Base-by-base conservation (phyloP, 352 stramenopile genomes). In the Aphanomyces stellatus region DNA sequence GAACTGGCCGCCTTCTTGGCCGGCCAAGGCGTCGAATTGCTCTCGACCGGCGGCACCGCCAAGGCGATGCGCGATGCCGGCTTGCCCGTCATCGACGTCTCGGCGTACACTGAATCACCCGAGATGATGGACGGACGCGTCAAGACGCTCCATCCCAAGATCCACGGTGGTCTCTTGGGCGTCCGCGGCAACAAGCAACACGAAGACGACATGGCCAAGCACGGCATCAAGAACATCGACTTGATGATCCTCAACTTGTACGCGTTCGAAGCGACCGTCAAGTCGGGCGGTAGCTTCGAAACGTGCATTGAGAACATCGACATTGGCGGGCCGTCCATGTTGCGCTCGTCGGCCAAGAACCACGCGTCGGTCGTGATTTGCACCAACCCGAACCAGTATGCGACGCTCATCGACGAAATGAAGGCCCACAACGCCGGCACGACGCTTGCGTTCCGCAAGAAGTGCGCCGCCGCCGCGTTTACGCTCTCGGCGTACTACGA, bases 261-360 rank as follows among this genome's bases (percentile, higher is more conserved):
- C 80, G 95, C 97, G 17, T 99, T 99, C 72, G 96, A 99, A 73
- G 85, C 88, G 4, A 99, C 97, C 3, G 97, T 99, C 17, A 88
- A 91, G 19, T 87, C 78, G 33, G 85, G 83, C 41, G 76, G 85
- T 25, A 82, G 92, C 68, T 99, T 99, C 73, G 96, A 98, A 74
- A 98, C 96, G 71, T 99, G 97, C 84, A 98, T 99, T 72, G 97
- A 99, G 77, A 99, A 99, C 84, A 99, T 99, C 74, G 97, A 99
- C 76, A 99, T 99, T 79, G 97, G 97, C 48, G 97, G 97, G 13
- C 97, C 97, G 22, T 98, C 88, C 55, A 99, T 99, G 97, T 81
- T 99, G 35, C 93, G 97, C 51, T 98, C 95, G 48, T 98, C 96
- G 31, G 96, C 97, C 57, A 99, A 99, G 86, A 99, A 99, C 83